Conservation (phyloP, 352 stramenopile genomes). For the Phytophthora lateralis region DNA sequence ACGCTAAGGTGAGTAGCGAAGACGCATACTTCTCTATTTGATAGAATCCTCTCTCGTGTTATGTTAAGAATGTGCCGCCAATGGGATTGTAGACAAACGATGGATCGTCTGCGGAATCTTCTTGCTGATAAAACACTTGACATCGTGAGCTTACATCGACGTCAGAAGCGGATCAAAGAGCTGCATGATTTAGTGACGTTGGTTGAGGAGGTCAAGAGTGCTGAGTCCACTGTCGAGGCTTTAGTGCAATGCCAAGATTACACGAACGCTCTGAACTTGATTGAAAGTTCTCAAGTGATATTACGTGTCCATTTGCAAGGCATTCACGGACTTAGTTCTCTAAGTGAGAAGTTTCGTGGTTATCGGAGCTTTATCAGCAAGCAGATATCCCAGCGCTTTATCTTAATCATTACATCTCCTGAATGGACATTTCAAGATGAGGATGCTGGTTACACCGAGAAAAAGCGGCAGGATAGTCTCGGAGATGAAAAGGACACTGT, state of each 20-base stretch:
- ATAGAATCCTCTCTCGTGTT: not conserved
- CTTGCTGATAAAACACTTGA: slow-evolving; percentile 86
- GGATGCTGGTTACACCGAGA: slow-evolving; percentile 16
- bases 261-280: slow-evolving; percentile 75
- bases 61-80: slow-evolving; percentile 3
- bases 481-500: slow-evolving; percentile 42
- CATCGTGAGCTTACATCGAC: slow-evolving; percentile 85
- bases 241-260: slow-evolving; percentile 89
- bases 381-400: slow-evolving; percentile 84
- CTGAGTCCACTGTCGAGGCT: slow-evolving; percentile 80
- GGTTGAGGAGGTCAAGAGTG: slow-evolving; percentile 87
- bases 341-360: slow-evolving; percentile 78
- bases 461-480: slow-evolving; percentile 28
- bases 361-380: slow-evolving; percentile 74
- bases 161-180: slow-evolving; percentile 82
- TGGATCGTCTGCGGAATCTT: slow-evolving; percentile 80
- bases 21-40: not conserved
- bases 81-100: slow-evolving; percentile 58
- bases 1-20: slow-evolving; percentile 56
- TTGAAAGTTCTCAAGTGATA: slow-evolving; percentile 72
- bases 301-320: slow-evolving; percentile 75
- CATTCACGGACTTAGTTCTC: slow-evolving; percentile 73
- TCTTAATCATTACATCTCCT: slow-evolving; percentile 76
- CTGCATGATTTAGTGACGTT: slow-evolving; percentile 83
- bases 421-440: slow-evolving; percentile 85